Evolutionary conservation across 176 grass and related monocot genomes (phyloP), one percentile per base, ranked within the genome.

Genomic region (Otatea glauca): DNA sequence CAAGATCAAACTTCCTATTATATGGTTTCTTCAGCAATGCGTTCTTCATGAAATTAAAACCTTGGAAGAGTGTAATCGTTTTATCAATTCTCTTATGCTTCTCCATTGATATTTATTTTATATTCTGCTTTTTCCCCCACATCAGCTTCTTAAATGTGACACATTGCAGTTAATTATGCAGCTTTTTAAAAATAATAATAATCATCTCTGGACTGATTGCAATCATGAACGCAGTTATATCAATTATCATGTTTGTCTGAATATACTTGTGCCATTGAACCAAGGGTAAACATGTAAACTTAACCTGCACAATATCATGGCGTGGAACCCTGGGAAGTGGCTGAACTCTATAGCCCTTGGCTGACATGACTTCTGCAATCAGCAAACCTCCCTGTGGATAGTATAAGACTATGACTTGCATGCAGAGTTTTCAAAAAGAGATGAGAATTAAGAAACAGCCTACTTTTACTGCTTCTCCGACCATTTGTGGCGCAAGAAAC

Each of bases 401-500:
- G 68, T 44, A 89, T 5, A 73, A 68, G 37, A 68, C 5, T 66
- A 42, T 65, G 14, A 78, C 11, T 63, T 72, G 24, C 24, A 37
- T 47, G 37, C n/a, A 54, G 55, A 74, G 47, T 70, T 65, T 32
- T 0, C 11, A 44, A 21, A 18, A 75, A 32, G 9, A 53, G 35
- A n/a, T 14, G 18, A 23, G 2, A 72, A 70, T 16, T 21, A 13
- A 75, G 4, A 62, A 75, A 21, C 18, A 72, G 70, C 65, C 62
- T 88, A 90, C 92, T 88, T 94, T 98, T 45, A 95, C 80, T 70
- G 96, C 96, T 88, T 98, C 93, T 64, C 96, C 93, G 66, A 98
- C 96, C 91, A 93, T 95, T 74, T 98, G 96, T 11, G 96, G 96
- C 79, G 91, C 90, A 73, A 98, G 93, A 87, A 93, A 93, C 63